Percentiles rank a stretch among this genome's conserved stretches.
Evolutionary conservation across 169 alveolate genomes (phyloP).

Genomic region (Babesia bigemina): DNA sequence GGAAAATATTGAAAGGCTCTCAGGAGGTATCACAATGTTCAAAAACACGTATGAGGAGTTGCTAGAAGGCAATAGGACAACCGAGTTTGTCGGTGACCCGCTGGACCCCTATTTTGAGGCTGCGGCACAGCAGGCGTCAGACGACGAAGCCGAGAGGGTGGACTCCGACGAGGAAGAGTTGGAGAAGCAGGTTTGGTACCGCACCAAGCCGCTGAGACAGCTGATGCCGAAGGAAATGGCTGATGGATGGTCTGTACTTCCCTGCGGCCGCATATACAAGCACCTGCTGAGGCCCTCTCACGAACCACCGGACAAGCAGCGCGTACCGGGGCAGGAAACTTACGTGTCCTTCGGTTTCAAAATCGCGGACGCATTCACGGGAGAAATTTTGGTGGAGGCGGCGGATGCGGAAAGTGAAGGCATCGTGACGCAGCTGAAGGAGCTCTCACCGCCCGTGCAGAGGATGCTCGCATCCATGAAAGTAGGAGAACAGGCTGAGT

Average conservation of each 20-base stretch:
- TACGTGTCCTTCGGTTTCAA: slow-evolving; percentile 50
- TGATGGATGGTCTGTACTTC: slow-evolving; percentile 66
- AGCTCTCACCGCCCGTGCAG: slow-evolving; percentile 11
- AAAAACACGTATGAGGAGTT: not conserved
- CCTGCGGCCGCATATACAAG: slow-evolving; percentile 60
- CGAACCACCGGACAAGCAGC: slow-evolving; percentile 2
- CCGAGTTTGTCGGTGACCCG: slow-evolving; percentile 14
- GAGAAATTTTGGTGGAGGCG: slow-evolving; percentile 10
- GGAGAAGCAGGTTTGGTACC: slow-evolving; percentile 50
- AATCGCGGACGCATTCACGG: slow-evolving; percentile 44
- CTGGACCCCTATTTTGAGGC: slow-evolving; percentile 34
- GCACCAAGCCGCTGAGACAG: slow-evolving; percentile 3
- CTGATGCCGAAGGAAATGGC: slow-evolving; percentile 43
- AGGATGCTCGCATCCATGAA: slow-evolving; percentile 49
- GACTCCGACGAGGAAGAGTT: slow-evolving; percentile 9
- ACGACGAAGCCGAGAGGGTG: slow-evolving; percentile 8
- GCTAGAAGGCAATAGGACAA: not conserved
- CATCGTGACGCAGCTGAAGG: slow-evolving; percentile 37
- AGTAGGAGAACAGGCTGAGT: slow-evolving; percentile 66
- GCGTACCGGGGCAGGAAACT: slow-evolving; percentile 30
- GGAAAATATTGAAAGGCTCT: too few relatives aligned
- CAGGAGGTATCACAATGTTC: not conserved
- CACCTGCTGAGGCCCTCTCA: slow-evolving; percentile 44
- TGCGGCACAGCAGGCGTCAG: not conserved
- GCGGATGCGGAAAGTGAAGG: slow-evolving; percentile 40